Evolutionary conservation across 2,329 filamentous ascomycete species (phyloP), one percentile per base, ranked within the genome.

Genomic region (Basipetospora chlamydospora): DNA sequence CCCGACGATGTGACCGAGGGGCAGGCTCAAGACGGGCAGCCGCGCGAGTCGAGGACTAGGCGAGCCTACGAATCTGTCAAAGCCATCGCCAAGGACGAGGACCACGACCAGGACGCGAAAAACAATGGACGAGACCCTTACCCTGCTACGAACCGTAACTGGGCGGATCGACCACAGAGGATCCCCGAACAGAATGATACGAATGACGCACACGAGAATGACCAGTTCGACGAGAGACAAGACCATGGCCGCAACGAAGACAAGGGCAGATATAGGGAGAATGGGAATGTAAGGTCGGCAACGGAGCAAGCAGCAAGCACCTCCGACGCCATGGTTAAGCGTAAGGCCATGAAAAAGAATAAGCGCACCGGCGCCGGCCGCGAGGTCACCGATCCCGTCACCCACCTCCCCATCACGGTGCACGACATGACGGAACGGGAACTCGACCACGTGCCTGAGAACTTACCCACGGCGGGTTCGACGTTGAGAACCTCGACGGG

Each of bases 361-460:
- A 59, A 58, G 34, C 51, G 55, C 32, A 59, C 64, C 34, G 58
- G 59, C 29, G 63, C 58, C n/a, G 62, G 65, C n/a, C 59, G 66
- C 41, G 65, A 79, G 49, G 78, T 83, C 32, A 83, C 77, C 1
- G 79, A 84, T 47, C 78, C 78, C 0, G 66, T 83, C 26, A 84
- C 79, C 2, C 79, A 83, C 53, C 60, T 83, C 3, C 77, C 77
- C 2, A 66, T 82, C 33, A 61, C 57, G 25, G 77, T 82, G 25
- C 74, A 80, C 48, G 79, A 83, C 48, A 76, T 76, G 46, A 81
- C 77, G 1, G 62, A 67, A 20, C 67, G 72, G 26, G 73, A 79
- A 36, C 58, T 83, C 10, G 48, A 59, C 12, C 12, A 8, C 3
- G n/a, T 26, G 8, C 34, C 16, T 16, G 34, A 36, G 17, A 36